Base-by-base conservation (phyloP, 2,329 filamentous ascomycete species). In the Pseudocercospora ulei region DNA sequence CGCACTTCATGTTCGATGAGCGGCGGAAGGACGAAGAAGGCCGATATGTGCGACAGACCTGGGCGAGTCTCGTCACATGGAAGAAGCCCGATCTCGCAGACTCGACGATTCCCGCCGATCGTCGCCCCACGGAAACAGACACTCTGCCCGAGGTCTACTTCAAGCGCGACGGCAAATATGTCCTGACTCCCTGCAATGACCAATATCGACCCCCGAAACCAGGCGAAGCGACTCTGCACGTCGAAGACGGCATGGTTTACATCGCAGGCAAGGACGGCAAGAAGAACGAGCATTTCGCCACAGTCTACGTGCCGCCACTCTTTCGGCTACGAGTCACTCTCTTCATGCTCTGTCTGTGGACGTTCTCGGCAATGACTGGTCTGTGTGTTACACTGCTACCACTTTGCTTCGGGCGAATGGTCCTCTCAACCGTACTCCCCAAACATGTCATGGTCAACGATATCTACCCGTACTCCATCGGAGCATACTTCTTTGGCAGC, bases 191-290 rank as follows among this genome's bases (percentile, higher is more conserved):
- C 7, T 87, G 85, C 11, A 94, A 86, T 1, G 90, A 98, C 59
- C 86, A 93, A 58, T 83, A 95, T 49, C 85, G 92, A 55, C 87
- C 96, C 22, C 83, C 86, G 3, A 94, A 92, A 61, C 82, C 83
- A 24, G 73, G 72, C 30, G 66, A 70, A 9, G 87, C 94, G 3
- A 96, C 98, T 56, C 65, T 93, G 11, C 74, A 82, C 35, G 80
- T 88, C 5, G 62, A 77, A 16, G 80, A 86, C 44, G 66, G 75
- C 27, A 63, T 67, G 16, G 56, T 61, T 4, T 54, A 53, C 31
- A 55, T 54, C 44, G 54, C 46, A 3, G 57, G 52, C 52, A 59
- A 48, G 38, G 51, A 51, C 11, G 57, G 49, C 49, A 49, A 60
- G 36, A 53, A 51, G 33, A 66, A 58, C 54, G 65, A 54, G 63